Base-by-base conservation (phyloP, 2,329 filamentous ascomycete species). In the Fusarium sp. region DNA sequence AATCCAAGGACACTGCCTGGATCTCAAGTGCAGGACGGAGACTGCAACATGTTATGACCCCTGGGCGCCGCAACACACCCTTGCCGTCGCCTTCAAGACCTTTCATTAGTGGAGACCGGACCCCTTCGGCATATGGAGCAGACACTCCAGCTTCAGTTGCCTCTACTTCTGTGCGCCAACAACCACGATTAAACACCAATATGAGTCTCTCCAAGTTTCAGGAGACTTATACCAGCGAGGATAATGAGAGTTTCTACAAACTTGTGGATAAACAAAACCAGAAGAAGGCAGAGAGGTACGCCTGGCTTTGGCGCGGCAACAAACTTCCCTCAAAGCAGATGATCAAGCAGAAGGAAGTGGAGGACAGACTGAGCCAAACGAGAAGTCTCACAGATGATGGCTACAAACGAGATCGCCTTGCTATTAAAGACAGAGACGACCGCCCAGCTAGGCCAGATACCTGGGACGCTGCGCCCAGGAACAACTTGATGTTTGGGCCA, bases 221-320 rank as follows among this genome's bases (percentile, higher is more conserved):
- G 77, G 88, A 92, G 4, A 95, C 93, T 72, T 98, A 98, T 82
- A 99, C 95, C 1, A 97, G 94, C 76, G 96, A 99, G 80, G 96
- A 99, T 79, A 98, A 98, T 77, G 96, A 98, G 78, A 97, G 93
- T 73, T 98, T 99, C 83, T 97, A 97, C 80, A 92, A 91, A 73
- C 86, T 99, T 2, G 84, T 98, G 30, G 96, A 99, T 82, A 93
- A 91, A 75, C 94, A 98, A 76, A 99, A 98, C 76, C 87, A 91
- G 66, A 95, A 94, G 78, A 89, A 87, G 53, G 91, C 92, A 1
- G 91, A 95, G 75, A 97, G 95, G 75, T 93, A 97, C 76, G 90
- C 90, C 1, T 98, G 95, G 92, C 85, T 98, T 47, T 97, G 94
- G 90, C 88, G 90, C 10, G 93, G 91, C 30, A 98, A 98, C 82